Evolutionary conservation across 805 yeast genomes (phyloP).

Genomic region (Candida broadrunensis): DNA sequence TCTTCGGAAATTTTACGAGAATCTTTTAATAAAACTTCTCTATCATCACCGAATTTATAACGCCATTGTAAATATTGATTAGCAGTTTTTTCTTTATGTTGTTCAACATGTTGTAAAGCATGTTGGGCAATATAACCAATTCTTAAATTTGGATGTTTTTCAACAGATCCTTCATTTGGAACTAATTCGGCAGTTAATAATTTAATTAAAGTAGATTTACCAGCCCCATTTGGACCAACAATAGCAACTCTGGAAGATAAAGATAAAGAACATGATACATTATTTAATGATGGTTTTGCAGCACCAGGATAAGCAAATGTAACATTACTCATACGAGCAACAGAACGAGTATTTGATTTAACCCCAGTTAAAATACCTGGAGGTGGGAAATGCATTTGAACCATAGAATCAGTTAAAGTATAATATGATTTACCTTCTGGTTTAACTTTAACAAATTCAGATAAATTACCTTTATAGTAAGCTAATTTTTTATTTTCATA

Average conservation of each 20-base stretch:
- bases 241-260: conserved; percentile 96
- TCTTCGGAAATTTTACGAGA: conserved; percentile 78
- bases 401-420: conserved; percentile 87
- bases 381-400: conserved; percentile 97
- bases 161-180: conserved; percentile 85
- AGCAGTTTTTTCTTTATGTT: conserved; percentile 96
- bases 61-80: conserved; percentile 98
- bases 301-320: conserved; percentile 91
- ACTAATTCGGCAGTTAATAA: conserved; percentile 87
- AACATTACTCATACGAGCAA: conserved; percentile 81
- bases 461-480: conserved; percentile 93
- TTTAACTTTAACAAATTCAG: conserved; percentile 84
- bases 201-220: conserved; percentile 94
- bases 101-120: conserved; percentile 95
- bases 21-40: conserved; percentile 92
- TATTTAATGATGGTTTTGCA: conserved; percentile 69
- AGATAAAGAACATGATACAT: conserved; percentile 88
- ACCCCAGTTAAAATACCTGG: conserved; percentile 98
- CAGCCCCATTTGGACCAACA: conserved; percentile 98
- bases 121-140: conserved; percentile 99
- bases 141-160: conserved; percentile 97
- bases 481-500: conserved; percentile 93
- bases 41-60: conserved; percentile 95
- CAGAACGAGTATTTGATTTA: conserved; percentile 89
- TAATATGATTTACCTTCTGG: conserved; percentile 97